Evolutionary conservation across 352 stramenopile species (phyloP).

Genomic region (Elongisporangium prolatum): DNA sequence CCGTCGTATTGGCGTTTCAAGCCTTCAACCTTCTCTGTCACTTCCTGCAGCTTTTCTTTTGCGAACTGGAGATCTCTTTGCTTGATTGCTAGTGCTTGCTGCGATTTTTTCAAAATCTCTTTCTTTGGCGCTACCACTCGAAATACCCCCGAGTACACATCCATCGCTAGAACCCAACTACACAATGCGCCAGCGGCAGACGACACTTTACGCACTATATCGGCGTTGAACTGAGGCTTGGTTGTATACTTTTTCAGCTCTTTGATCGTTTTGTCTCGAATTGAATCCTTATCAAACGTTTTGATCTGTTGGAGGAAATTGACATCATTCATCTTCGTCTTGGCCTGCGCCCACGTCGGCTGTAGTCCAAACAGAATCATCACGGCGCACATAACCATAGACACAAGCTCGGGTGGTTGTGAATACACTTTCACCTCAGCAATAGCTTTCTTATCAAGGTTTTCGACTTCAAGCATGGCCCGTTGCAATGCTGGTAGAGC

Average conservation of each 20-base stretch:
- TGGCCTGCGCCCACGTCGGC: slow-evolving; percentile 91
- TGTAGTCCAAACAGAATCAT: slow-evolving; percentile 95
- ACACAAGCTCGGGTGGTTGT: slow-evolving; percentile 89
- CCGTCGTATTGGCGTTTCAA: slow-evolving; percentile 91
- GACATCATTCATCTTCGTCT: slow-evolving; percentile 92
- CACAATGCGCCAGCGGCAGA: slow-evolving; percentile 86
- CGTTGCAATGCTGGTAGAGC: slow-evolving; percentile 91
- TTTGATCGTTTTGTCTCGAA: slow-evolving; percentile 90
- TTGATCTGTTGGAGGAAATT: slow-evolving; percentile 94
- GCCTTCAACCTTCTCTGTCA: slow-evolving; percentile 89
- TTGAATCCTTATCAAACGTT: slow-evolving; percentile 95
- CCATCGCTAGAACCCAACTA: slow-evolving; percentile 91
- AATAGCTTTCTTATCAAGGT: slow-evolving; percentile 94
- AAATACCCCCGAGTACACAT: slow-evolving; percentile 87
- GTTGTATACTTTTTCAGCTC: slow-evolving; percentile 94
- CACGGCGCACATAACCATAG: slow-evolving; percentile 92
- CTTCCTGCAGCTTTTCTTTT: slow-evolving; percentile 86
- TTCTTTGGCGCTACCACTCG: slow-evolving; percentile 89
- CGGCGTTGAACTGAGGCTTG: slow-evolving; percentile 77
- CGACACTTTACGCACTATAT: slow-evolving; percentile 90
- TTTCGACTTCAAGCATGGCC: slow-evolving; percentile 93
- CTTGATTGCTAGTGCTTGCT: slow-evolving; percentile 82
- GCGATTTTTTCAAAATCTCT: slow-evolving; percentile 82
- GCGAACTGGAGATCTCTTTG: slow-evolving; percentile 86
- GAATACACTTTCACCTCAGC: slow-evolving; percentile 95